Evolutionary conservation across 371 early-diverging fungal genomes (phyloP).

Genomic region (Rhizopus arrhizus): DNA sequence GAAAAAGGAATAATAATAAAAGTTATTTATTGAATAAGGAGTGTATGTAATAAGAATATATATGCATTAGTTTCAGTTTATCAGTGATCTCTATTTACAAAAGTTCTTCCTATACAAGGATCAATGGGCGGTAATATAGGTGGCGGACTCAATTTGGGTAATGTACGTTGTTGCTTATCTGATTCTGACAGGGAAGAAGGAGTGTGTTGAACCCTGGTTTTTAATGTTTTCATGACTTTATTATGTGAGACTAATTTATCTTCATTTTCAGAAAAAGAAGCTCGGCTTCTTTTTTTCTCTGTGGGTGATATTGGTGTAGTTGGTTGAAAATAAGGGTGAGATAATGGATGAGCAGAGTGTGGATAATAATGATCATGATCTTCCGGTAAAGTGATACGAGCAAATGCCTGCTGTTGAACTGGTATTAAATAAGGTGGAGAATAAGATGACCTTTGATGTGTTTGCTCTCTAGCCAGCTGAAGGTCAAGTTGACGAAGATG

Average conservation of each 20-base stretch:
- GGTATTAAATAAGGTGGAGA: constrained; percentile 12
- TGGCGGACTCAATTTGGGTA: constrained; percentile 17
- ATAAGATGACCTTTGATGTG: constrained; percentile 3
- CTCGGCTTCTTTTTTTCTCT: neutral
- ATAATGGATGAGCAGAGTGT: constrained; percentile 46
- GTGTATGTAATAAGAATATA: too few relatives aligned
- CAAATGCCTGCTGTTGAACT: constrained; percentile 35
- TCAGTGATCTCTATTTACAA: constrained; percentile 12
- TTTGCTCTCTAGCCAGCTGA: constrained; percentile 34
- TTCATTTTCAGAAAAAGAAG: constrained; percentile 15
- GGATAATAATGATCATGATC: constrained; percentile 27
- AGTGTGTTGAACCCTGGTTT: constrained; percentile 39
- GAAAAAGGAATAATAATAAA: constrained; percentile 9
- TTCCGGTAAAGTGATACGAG: constrained; percentile 34
- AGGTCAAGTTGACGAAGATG: constrained; percentile 42
- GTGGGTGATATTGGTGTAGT: constrained; percentile 16
- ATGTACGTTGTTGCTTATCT: constrained; percentile 22
- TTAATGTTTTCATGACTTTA: constrained; percentile 50
- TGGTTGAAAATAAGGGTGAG: constrained; percentile 20
- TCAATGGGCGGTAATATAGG: constrained; percentile 46
- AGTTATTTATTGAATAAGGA: neutral
- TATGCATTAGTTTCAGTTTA: too few relatives aligned
- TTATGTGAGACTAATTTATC: constrained; percentile 30
- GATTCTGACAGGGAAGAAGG: neutral
- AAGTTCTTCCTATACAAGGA: constrained; percentile 21